phyloP scores from a whole-genome alignment of 805 yeast species.

The Metschnikowia noctiluminum region DNA sequence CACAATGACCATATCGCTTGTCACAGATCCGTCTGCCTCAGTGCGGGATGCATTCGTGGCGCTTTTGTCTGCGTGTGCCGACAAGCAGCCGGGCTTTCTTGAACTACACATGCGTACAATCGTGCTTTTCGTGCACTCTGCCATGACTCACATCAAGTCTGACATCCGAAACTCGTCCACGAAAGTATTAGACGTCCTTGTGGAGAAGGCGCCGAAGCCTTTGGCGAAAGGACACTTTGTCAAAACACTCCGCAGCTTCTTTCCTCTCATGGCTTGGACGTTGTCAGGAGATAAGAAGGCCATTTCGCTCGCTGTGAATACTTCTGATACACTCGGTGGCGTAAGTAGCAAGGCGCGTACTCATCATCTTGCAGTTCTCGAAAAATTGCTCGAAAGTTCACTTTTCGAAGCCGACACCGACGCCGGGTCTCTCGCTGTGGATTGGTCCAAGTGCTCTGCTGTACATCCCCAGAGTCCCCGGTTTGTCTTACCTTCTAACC shows the following conservation, averaged over 20 bases:
- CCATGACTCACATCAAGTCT: conserved; percentile 88
- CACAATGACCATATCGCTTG: conserved; percentile 55
- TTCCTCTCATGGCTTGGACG: conserved; percentile 76
- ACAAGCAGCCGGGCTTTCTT: conserved; percentile 50
- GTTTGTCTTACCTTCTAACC: conserved; percentile 48
- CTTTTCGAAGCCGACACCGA: conserved; percentile 26
- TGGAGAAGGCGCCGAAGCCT: conserved; percentile 53
- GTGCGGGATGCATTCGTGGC: conserved; percentile 60
- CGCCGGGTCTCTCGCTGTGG: conserved; percentile 12
- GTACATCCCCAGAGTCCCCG: conserved; percentile 48
- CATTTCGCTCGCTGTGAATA: conserved; percentile 33
- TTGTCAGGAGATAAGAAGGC: conserved; percentile 37
- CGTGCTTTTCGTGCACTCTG: conserved; percentile 76
- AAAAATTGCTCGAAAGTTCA: conserved; percentile 44
- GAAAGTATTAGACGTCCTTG: conserved; percentile 56
- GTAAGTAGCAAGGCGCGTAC: conserved; percentile 35
- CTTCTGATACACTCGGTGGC: conserved; percentile 32
- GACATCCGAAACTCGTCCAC: conserved; percentile 75
- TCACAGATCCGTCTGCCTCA: conserved; percentile 60
- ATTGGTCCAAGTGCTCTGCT: conserved; percentile 15
- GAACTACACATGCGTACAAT: conserved; percentile 57
- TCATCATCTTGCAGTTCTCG: conserved; percentile 41
- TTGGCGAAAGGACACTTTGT: conserved; percentile 63
- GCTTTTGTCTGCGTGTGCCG: conserved; percentile 47
- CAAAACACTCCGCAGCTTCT: conserved; percentile 63